phyloP scores from a whole-genome alignment of 2,329 filamentous ascomycete genomes.

The Phialophora chinensis region DNA sequence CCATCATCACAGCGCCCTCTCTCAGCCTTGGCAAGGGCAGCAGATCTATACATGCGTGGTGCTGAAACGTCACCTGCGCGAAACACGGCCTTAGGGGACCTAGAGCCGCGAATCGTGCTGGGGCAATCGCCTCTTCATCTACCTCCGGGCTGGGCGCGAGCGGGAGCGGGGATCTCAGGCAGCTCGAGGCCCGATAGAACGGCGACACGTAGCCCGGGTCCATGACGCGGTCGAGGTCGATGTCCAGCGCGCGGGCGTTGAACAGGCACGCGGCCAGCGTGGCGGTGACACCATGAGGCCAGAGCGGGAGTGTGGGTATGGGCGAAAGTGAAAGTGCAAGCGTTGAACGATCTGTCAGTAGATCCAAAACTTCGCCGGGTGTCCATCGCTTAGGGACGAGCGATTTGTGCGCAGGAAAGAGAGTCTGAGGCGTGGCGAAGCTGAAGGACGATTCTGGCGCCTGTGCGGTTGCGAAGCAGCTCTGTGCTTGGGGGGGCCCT shows the following conservation, averaged over 20 bases:
- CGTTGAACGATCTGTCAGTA: conserved; percentile 2
- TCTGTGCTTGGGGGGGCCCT: too few relatives aligned
- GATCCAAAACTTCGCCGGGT: conserved; percentile 12
- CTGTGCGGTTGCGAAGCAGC: neutral
- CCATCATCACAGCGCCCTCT: conserved; percentile 21
- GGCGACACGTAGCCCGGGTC: conserved; percentile 24
- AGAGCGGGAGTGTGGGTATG: neutral
- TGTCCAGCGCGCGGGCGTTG: conserved; percentile 19
- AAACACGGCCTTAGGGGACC: conserved; percentile 18
- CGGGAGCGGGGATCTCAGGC: neutral
- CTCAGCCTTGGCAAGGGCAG: conserved; percentile 20
- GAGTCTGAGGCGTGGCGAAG: conserved; percentile 20
- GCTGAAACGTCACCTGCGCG: conserved; percentile 22
- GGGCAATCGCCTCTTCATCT: neutral
- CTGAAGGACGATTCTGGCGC: conserved; percentile 3
- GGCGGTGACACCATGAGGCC: conserved; percentile 14
- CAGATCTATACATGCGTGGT: conserved; percentile 24
- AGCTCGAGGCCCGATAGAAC: conserved; percentile 20
- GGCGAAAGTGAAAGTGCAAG: conserved; percentile 14
- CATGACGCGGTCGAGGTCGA: conserved; percentile 22
- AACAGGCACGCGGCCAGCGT: conserved; percentile 24
- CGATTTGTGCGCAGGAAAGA: conserved; percentile 14
- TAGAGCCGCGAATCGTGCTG: neutral
- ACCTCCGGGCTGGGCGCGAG: too few relatives aligned
- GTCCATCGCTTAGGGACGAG: conserved; percentile 13